A percentile compares a stretch with the other conserved stretches of the same genome.
Conservation (phyloP, 768 basidiomycete species). For the Amanita molliuscula region DNA sequence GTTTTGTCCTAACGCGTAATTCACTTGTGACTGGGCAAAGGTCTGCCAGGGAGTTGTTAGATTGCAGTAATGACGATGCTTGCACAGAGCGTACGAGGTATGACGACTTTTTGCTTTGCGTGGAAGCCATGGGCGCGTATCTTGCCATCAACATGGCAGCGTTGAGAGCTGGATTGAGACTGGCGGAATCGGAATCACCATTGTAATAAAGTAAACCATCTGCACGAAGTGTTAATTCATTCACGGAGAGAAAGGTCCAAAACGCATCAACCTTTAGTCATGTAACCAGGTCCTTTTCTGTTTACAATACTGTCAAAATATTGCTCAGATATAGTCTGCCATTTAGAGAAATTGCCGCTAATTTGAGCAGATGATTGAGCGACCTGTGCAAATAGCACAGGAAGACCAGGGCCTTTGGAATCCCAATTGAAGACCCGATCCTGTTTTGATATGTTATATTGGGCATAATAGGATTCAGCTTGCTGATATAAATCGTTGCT, state of each 20-base stretch:
- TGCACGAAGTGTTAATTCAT: constrained; percentile 16
- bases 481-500: constrained; percentile 48
- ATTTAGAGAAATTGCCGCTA: constrained; percentile 47
- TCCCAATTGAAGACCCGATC: constrained; percentile 84
- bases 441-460: constrained; percentile 41
- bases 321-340: constrained; percentile 60
- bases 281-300: constrained; percentile 37
- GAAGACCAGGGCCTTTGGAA: constrained; percentile 64
- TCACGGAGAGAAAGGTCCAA: background rate
- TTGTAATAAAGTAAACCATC: constrained; percentile 75
- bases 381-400: constrained; percentile 69
- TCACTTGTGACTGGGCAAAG: constrained; percentile 68
- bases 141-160: constrained; percentile 74
- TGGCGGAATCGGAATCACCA: constrained; percentile 75
- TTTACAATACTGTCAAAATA: constrained; percentile 70
- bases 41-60: constrained; percentile 24
- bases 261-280: constrained; percentile 49
- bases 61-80: background rate
- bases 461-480: constrained; percentile 49
- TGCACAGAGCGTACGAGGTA: constrained; percentile 43
- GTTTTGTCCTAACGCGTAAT: constrained; percentile 82
- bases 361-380: constrained; percentile 45
- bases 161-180: constrained; percentile 81
- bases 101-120: constrained; percentile 37
- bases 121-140: constrained; percentile 68